Evolutionary conservation across 2,329 filamentous ascomycete species (phyloP).

Genomic region (Alternaria solani): DNA sequence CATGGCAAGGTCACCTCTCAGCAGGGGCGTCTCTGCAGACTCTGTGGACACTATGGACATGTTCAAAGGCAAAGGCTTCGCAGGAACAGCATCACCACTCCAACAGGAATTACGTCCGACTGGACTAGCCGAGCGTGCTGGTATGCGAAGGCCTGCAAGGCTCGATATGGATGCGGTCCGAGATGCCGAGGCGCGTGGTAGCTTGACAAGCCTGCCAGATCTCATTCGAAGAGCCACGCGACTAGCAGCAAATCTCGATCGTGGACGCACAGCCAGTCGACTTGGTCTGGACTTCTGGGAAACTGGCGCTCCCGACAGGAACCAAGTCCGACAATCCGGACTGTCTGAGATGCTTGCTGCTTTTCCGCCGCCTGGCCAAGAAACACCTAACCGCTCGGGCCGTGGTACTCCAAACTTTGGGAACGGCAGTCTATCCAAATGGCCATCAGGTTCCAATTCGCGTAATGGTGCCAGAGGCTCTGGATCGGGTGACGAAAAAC

Average conservation of each 20-base stretch:
- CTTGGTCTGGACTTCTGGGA: constrained; percentile 61
- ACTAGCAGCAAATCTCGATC: constrained; percentile 86
- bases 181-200: constrained; percentile 83
- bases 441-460: constrained; percentile 35
- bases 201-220: constrained; percentile 89
- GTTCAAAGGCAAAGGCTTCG: constrained; percentile 18
- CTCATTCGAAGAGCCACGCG: constrained; percentile 88
- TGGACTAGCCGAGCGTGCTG: constrained; percentile 53
- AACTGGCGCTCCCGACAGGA: constrained; percentile 44
- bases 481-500: constrained; percentile 31
- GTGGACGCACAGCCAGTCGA: constrained; percentile 72
- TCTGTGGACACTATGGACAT: constrained; percentile 44
- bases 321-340: constrained; percentile 55
- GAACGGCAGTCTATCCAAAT: constrained; percentile 34
- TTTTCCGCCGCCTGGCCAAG: constrained; percentile 67
- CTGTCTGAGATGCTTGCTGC: constrained; percentile 71
- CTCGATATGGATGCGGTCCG: constrained; percentile 84
- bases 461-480: constrained; percentile 28
- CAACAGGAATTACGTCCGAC: constrained; percentile 40
- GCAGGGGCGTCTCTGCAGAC: constrained; percentile 44
- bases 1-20: constrained; percentile 34
- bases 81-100: constrained; percentile 31
- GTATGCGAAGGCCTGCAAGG: constrained; percentile 67
- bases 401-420: constrained; percentile 45
- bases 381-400: constrained; percentile 46